Evolutionary conservation across 2,329 filamentous ascomycete genomes (phyloP).

Genomic region (Aspergillus oerlinghausenensis): DNA sequence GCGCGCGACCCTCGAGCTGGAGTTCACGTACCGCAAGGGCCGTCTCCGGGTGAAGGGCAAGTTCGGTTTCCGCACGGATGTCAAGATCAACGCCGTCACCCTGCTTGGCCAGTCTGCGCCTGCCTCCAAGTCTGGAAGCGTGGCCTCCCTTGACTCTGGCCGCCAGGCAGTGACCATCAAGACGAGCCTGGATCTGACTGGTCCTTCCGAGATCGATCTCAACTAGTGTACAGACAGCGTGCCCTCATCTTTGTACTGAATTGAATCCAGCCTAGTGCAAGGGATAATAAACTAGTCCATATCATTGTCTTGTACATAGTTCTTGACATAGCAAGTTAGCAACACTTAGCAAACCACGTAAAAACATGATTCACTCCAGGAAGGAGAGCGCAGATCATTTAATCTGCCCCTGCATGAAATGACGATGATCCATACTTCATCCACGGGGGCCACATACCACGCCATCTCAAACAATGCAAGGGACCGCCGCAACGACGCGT

Average conservation of each 20-base stretch:
- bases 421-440: too few species aligned
- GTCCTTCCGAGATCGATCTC: constrained; percentile 11
- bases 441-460: too few species aligned
- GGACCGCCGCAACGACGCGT: too few species aligned
- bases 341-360: not conserved
- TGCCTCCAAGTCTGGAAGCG: constrained; percentile 8
- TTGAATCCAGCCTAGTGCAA: not conserved
- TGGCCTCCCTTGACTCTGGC: constrained; percentile 7
- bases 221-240: constrained; percentile 1
- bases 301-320: not conserved
- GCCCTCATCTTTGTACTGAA: not conserved
- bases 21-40: constrained; percentile 55
- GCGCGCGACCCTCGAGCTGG: constrained; percentile 49
- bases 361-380: not conserved
- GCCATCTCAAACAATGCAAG: too few species aligned
- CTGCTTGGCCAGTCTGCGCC: constrained; percentile 23
- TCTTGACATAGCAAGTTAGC: too few species aligned
- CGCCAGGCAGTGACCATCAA: constrained; percentile 21
- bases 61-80: constrained; percentile 24
- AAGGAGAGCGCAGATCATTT: not conserved
- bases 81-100: constrained; percentile 31
- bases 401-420: too few species aligned
- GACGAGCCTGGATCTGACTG: constrained; percentile 14
- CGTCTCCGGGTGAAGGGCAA: constrained; percentile 28
- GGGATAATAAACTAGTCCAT: not conserved